Percentiles rank a stretch among this genome's conserved stretches.
These are phyloP conservation scores for Pleurozium schreberi DNA, from an alignment of 225 moss, liverwort and hornwort species.

Conservation along the genomic window DNA sequence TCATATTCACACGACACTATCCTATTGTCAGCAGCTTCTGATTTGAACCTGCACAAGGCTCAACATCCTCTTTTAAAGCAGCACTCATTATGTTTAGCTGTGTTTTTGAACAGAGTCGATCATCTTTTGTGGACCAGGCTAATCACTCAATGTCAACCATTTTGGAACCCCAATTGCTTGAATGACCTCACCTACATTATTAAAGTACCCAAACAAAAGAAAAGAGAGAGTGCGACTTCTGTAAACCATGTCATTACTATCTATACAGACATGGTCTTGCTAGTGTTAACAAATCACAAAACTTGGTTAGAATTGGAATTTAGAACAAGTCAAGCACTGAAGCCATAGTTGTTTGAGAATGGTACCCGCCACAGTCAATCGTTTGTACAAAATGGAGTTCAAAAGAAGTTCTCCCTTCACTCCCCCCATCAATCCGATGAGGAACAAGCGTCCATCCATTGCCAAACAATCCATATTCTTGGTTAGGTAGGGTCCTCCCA, in stretches of 20 bases:
- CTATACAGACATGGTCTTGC: not conserved
- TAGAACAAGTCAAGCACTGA: not conserved
- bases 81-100: not conserved
- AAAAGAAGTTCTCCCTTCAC: constrained; percentile 38
- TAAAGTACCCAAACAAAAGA: not conserved
- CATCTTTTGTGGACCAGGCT: not conserved
- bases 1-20: not conserved
- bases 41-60: not conserved
- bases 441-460: constrained; percentile 59
- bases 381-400: constrained; percentile 31
- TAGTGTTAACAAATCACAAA: not conserved
- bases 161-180: not conserved
- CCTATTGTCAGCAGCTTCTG: not conserved
- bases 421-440: constrained; percentile 64
- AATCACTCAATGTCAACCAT: not conserved
- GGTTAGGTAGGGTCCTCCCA: constrained; percentile 66
- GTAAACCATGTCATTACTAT: not conserved
- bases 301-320: not conserved
- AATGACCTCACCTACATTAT: not conserved
- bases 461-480: constrained; percentile 64
- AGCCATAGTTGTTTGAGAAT: not conserved
- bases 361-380: constrained; percentile 53
- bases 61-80: not conserved
- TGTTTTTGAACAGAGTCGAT: not conserved
- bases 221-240: not conserved